Evolutionary conservation across 495 filamentous ascomycete species (phyloP).

Genomic region (Aspergillus panamensis): DNA sequence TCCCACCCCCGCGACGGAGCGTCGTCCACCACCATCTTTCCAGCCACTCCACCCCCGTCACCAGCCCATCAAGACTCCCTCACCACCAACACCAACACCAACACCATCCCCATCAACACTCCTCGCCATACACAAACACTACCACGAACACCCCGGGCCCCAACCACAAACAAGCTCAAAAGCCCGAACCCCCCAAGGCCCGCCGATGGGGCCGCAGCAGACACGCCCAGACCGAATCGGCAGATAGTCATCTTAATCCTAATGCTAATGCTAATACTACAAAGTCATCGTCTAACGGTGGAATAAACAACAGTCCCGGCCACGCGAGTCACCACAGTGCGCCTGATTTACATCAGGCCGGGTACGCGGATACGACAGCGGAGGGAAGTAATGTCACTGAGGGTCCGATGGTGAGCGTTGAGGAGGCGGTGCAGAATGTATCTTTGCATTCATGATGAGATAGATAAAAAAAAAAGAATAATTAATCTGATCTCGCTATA

Average conservation of each 20-base stretch:
- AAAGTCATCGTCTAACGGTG: background rate
- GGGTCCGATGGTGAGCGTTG: conserved; percentile 30
- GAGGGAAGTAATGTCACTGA: conserved; percentile 5
- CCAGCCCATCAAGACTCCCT: conserved; percentile 20
- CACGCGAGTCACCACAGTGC: background rate
- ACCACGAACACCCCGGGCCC: background rate
- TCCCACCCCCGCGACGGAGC: conserved; percentile 41
- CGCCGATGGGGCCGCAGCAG: conserved; percentile 39
- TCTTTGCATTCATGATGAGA: conserved; percentile 23
- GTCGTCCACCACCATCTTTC: conserved; percentile 25
- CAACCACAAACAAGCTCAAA: conserved; percentile 28
- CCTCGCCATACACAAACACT: too few species aligned
- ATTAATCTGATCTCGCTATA: background rate
- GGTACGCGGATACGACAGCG: conserved; percentile 5
- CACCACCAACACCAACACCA: background rate
- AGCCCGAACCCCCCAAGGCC: conserved; percentile 38
- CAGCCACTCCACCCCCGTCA: conserved; percentile 25
- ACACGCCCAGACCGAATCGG: conserved; percentile 27
- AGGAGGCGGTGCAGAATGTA: conserved; percentile 42
- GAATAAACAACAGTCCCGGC: background rate
- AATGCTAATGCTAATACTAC: background rate
- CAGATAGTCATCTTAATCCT: conserved; percentile 9
- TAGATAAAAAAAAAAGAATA: background rate
- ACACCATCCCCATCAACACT: conserved; percentile 11
- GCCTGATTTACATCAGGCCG: background rate